Evolutionary conservation across 23 red algal species (phyloP).

Genomic region (Pyropia yezoensis): DNA sequence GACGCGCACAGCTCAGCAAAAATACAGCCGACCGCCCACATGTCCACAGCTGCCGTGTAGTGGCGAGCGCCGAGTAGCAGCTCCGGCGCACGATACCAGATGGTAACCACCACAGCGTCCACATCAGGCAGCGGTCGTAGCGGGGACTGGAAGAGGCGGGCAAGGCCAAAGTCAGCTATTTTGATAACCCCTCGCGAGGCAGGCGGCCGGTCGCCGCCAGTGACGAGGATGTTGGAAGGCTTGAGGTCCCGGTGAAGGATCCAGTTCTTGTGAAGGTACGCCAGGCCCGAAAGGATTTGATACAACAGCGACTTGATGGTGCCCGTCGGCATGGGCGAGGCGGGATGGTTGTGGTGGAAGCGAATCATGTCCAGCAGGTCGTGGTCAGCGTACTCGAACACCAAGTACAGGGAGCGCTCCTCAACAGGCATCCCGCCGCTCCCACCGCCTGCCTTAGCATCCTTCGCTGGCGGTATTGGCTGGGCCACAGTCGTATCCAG

Average conservation of each 20-base stretch:
- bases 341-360: constrained; percentile 46
- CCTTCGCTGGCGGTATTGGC: too few species aligned
- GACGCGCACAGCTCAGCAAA: constrained; percentile 77
- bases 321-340: constrained; percentile 47
- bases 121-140: constrained; percentile 73
- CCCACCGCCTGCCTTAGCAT: neutral
- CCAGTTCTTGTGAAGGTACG: constrained; percentile 91
- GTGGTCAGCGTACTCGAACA: constrained; percentile 96
- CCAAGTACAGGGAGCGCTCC: constrained; percentile 80
- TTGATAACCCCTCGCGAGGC: constrained; percentile 70
- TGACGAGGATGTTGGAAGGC: constrained; percentile 72
- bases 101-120: constrained; percentile 76
- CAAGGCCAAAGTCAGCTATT: constrained; percentile 98
- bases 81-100: constrained; percentile 73
- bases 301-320: constrained; percentile 78
- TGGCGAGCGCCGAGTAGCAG: constrained; percentile 57
- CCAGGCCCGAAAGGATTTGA: constrained; percentile 73
- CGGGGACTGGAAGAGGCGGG: constrained; percentile 70
- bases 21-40: constrained; percentile 89
- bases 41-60: constrained; percentile 85
- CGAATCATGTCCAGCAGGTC: constrained; percentile 88
- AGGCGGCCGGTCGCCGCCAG: constrained; percentile 60
- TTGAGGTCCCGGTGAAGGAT: constrained; percentile 88
- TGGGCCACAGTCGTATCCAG: constrained; percentile 19
- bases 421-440: neutral